These are phyloP conservation scores for Hyphopichia fennica DNA, from an alignment of 1,139 yeast species.

Conservation along the genomic window DNA sequence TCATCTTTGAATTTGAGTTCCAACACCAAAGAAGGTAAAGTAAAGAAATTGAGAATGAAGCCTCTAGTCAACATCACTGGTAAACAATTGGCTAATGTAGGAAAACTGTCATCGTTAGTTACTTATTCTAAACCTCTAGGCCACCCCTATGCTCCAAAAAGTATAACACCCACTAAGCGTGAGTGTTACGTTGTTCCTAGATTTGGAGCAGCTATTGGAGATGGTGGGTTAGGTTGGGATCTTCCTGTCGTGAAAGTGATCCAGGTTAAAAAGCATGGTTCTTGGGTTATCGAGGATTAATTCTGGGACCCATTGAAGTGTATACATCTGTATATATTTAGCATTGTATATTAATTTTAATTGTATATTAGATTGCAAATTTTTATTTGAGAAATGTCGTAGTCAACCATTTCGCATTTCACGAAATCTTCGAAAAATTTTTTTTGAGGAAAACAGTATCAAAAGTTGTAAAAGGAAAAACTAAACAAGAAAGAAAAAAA, in stretches of 20 bases:
- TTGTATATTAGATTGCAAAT: not conserved
- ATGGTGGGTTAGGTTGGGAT: slow-evolving; percentile 92
- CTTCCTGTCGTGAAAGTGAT: slow-evolving; percentile 78
- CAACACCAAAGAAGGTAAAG: slow-evolving; percentile 30
- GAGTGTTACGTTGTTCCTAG: slow-evolving; percentile 91
- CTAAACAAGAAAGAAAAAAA: not conserved
- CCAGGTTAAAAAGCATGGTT: slow-evolving; percentile 63
- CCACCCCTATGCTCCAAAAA: slow-evolving; percentile 82
- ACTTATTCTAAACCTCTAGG: slow-evolving; percentile 91
- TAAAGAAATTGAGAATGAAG: slow-evolving; percentile 62
- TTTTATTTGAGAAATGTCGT: not conserved
- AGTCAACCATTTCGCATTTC: not conserved
- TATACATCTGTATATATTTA: not conserved
- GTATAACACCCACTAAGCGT: slow-evolving; percentile 60
- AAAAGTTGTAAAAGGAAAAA: not conserved
- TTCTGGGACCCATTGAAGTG: not conserved
- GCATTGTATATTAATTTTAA: not conserved
- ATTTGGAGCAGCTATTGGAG: slow-evolving; percentile 80
- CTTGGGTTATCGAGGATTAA: slow-evolving; percentile 48
- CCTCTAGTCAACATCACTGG: slow-evolving; percentile 77
- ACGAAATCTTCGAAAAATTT: not conserved
- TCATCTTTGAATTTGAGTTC: slow-evolving; percentile 56
- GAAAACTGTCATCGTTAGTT: slow-evolving; percentile 67
- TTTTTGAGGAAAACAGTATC: not conserved
- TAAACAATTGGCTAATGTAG: slow-evolving; percentile 73